Evolutionary conservation across 2,329 filamentous ascomycete species (phyloP), one percentile per base, ranked within the genome.

Genomic region (Fusarium protoensiforme): DNA sequence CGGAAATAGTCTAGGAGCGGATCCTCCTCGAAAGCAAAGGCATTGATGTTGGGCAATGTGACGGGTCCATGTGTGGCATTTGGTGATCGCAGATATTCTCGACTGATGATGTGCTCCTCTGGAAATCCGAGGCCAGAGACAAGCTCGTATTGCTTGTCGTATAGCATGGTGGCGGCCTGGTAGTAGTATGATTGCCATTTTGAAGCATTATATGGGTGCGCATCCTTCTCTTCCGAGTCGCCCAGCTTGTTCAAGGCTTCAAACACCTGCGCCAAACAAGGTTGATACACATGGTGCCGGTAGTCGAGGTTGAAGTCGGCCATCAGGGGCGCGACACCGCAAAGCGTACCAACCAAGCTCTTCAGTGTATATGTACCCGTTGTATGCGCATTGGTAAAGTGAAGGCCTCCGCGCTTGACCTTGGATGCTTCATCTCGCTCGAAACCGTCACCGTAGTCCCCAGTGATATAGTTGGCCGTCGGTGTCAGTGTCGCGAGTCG

Each of bases 281-380:
- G 85, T 60, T 86, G 83, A 67, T 86, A 86, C n/a, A 85, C 73
- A 58, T 85, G 81, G 24, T 84, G 78, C 5, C 78, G 64, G 43
- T 80, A 83, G 64, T 86, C 84, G 36, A 80, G 75, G 41, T 86
- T 85, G 65, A 84, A 84, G 63, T 86, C 84, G 4, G 80, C 81
- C 5, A 84, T 75, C 36, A 86, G 69, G 1, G 85, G 84, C 0
- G 77, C 79, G 36, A 85, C 71, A n/a, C 85, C 84, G 46, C 85
- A 86, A 4, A 85, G 69, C 4, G 82, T 84, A 8, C 83, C 84
- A 1, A 80, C 78, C 7, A 86, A 53, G 61, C 83, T 85, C 70
- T 86, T 86, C 27, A 85, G 75, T 0, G 85, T 86, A 41, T 84
- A 85, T 0, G 85, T 85, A 4, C 79, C 79, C 1, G 83, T 79